These are phyloP conservation scores for Spergularia bocconei DNA, from an alignment of 148 eudicot species.

Conservation along the genomic window DNA sequence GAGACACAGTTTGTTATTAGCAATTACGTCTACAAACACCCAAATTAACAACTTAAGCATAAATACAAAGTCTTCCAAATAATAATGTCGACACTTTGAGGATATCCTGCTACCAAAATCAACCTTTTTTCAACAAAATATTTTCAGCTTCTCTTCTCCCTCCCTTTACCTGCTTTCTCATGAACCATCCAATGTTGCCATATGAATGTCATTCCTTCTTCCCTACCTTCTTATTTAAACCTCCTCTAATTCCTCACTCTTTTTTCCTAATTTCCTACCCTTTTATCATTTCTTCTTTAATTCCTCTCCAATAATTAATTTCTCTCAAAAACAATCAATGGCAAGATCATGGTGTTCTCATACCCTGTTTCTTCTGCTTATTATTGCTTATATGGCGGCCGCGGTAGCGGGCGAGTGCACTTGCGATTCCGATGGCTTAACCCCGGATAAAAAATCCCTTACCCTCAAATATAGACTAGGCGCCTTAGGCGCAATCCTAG, in stretches of 20 bases:
- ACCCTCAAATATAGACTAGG: slow-evolving; percentile 46
- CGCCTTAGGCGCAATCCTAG: slow-evolving; percentile 57
- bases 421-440: slow-evolving; percentile 22
- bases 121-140: background rate
- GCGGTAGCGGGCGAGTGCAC: slow-evolving; percentile 40
- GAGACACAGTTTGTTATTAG: background rate
- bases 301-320: too few relatives aligned
- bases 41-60: background rate
- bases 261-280: background rate
- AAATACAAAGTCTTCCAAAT: too few relatives aligned
- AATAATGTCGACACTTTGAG: slow-evolving; percentile 23
- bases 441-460: slow-evolving; percentile 19
- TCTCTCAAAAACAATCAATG: slow-evolving; percentile 1
- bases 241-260: slow-evolving; percentile 1
- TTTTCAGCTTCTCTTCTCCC: slow-evolving; percentile 10
- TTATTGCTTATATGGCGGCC: slow-evolving; percentile 14
- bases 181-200: slow-evolving; percentile 31
- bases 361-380: background rate
- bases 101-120: background rate
- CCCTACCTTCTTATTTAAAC: background rate
- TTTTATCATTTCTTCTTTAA: background rate
- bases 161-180: slow-evolving; percentile 19
- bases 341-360: background rate
- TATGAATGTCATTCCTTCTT: slow-evolving; percentile 15
- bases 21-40: background rate